phyloP scores from a whole-genome alignment of 352 stramenopile species.

The Globisporangium barbulae region DNA sequence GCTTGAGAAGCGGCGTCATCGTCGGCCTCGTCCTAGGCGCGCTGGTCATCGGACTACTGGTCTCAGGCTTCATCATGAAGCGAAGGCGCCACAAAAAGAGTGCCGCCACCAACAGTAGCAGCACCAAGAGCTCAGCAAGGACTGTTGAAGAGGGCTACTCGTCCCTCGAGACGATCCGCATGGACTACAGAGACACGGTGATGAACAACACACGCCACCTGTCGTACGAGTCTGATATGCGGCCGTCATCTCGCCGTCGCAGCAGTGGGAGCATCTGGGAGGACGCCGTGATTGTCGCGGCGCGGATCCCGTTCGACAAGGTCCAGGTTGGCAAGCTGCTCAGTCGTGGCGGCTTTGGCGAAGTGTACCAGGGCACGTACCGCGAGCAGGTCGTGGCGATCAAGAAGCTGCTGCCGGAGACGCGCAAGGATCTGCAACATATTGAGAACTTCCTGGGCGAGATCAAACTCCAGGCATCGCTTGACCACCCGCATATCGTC shows the following conservation, averaged over 20 bases:
- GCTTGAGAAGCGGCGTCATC: constrained; percentile 7
- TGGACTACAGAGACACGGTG: neutral
- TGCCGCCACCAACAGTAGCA: neutral
- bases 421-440: constrained; percentile 32
- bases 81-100: constrained; percentile 6
- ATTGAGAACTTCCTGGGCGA: constrained; percentile 42
- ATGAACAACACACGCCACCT: constrained; percentile 13
- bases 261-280: constrained; percentile 27
- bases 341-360: constrained; percentile 31
- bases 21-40: constrained; percentile 11
- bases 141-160: constrained; percentile 5
- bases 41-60: constrained; percentile 11
- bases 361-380: constrained; percentile 36
- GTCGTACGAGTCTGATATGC: constrained; percentile 7
- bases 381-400: constrained; percentile 31
- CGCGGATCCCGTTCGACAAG: constrained; percentile 35
- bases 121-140: neutral
- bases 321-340: constrained; percentile 32
- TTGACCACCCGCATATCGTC: constrained; percentile 53
- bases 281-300: constrained; percentile 32
- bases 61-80: constrained; percentile 11
- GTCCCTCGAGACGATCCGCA: constrained; percentile 5
- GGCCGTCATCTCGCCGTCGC: neutral
- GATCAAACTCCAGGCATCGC: constrained; percentile 35
- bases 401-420: constrained; percentile 40